Evolutionary conservation across 495 filamentous ascomycete genomes (phyloP).

Genomic region (Bacidia gigantensis): DNA sequence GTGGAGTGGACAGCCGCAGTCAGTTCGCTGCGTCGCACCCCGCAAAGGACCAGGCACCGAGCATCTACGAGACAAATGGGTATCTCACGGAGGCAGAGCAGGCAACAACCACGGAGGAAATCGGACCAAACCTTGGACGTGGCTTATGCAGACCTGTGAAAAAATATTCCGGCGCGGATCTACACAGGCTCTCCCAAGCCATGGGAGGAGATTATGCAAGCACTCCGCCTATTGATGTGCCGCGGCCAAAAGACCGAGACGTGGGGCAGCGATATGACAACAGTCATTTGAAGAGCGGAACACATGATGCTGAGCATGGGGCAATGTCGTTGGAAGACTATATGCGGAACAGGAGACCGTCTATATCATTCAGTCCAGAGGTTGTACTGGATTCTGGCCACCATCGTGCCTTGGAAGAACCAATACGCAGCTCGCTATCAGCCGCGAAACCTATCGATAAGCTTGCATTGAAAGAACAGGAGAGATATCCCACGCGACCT

Average conservation of each 20-base stretch:
- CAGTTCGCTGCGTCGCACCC: neutral
- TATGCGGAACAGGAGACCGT: constrained; percentile 28
- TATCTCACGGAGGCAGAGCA: neutral
- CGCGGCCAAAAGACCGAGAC: constrained; percentile 6
- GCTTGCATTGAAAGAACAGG: constrained; percentile 5
- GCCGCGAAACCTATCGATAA: constrained; percentile 6
- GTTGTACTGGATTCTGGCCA: constrained; percentile 28
- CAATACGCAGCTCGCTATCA: constrained; percentile 22
- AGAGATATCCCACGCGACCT: constrained; percentile 1
- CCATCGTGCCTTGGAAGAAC: constrained; percentile 27
- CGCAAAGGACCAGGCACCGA: neutral
- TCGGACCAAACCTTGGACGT: neutral
- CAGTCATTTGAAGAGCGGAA: constrained; percentile 1
- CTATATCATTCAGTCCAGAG: constrained; percentile 31
- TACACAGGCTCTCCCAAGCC: constrained; percentile 10
- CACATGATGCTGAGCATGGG: constrained; percentile 24
- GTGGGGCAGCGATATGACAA: constrained; percentile 11
- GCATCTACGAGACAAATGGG: constrained; percentile 9
- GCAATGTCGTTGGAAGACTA: constrained; percentile 32
- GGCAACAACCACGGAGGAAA: constrained; percentile 5
- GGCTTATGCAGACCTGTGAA: constrained; percentile 2
- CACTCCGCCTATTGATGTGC: constrained; percentile 17
- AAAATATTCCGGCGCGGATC: constrained; percentile 11
- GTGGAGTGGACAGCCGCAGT: constrained; percentile 9
- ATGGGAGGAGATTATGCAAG: constrained; percentile 8